These are phyloP conservation scores for Apiospora sp. DNA, from an alignment of 2,329 filamentous ascomycete genomes.

Conservation along the genomic window DNA sequence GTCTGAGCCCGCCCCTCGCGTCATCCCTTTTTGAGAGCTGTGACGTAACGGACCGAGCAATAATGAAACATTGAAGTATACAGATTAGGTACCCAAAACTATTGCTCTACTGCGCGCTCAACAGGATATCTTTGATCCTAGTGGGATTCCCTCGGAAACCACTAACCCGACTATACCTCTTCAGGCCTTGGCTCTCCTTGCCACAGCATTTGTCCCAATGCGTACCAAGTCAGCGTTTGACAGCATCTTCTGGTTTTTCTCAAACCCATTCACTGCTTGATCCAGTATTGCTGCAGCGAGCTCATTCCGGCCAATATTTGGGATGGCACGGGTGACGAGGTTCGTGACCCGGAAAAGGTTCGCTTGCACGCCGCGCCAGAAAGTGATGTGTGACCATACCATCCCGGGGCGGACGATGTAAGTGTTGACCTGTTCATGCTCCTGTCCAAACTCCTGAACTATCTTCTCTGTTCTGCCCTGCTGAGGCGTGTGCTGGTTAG, in stretches of 20 bases:
- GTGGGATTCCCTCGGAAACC: no score
- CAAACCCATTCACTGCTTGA: neutral
- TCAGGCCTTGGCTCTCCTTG: no score
- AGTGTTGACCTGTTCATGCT: neutral
- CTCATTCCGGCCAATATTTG: neutral
- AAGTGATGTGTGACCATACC: neutral
- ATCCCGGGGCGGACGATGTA: neutral
- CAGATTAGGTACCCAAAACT: no score
- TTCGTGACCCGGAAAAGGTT: neutral
- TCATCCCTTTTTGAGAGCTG: no score
- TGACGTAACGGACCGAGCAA: no score
- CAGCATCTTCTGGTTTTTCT: neutral
- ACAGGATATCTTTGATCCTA: no score
- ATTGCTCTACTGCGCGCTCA: no score
- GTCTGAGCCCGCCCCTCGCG: no score
- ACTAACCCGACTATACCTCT: no score
- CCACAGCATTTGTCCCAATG: no score
- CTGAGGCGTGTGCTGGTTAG: neutral
- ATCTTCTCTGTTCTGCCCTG: conserved; percentile 2
- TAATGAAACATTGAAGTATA: no score
- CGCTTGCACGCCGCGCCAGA: neutral
- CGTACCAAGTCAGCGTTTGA: no score
- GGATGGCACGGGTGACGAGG: neutral
- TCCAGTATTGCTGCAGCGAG: neutral
- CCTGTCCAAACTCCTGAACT: neutral